phyloP scores from a whole-genome alignment of 768 basidiomycete genomes.

The Phylloporus sp. region DNA sequence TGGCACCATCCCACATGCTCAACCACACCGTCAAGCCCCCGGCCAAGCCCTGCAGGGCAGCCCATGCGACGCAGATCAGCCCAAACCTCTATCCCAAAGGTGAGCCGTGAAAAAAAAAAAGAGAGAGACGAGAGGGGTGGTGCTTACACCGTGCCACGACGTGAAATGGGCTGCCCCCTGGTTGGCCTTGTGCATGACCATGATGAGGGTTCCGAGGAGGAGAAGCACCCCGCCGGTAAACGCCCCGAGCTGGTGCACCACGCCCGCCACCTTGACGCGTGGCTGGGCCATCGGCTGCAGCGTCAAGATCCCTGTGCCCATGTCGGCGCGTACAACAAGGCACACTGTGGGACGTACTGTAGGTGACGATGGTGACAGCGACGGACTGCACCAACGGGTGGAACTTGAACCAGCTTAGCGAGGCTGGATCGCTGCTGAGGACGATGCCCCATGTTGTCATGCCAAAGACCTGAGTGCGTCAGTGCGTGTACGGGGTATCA shows the following conservation, averaged over 20 bases:
- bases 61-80: constrained; percentile 56
- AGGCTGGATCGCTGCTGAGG: constrained; percentile 41
- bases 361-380: constrained; percentile 53
- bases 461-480: constrained; percentile 36
- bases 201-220: constrained; percentile 54
- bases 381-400: constrained; percentile 64
- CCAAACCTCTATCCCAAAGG: constrained; percentile 73
- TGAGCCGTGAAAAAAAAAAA: too few relatives aligned
- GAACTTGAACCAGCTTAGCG: constrained; percentile 58
- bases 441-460: constrained; percentile 44
- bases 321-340: background rate
- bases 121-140: too few relatives aligned
- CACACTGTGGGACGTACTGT: constrained; percentile 44
- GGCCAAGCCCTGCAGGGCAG: constrained; percentile 53
- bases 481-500: background rate
- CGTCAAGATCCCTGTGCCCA: constrained; percentile 58
- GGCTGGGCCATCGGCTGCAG: constrained; percentile 71
- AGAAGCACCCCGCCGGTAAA: constrained; percentile 54
- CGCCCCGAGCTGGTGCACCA: constrained; percentile 64
- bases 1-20: constrained; percentile 65
- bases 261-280: constrained; percentile 63
- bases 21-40: constrained; percentile 82
- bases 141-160: constrained; percentile 71
- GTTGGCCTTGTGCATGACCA: constrained; percentile 58
- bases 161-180: constrained; percentile 55